A percentile compares a stretch with the other conserved stretches of the same genome.
phyloP scores from a whole-genome alignment of 768 basidiomycete species.

The Cubamyces lactineus region DNA sequence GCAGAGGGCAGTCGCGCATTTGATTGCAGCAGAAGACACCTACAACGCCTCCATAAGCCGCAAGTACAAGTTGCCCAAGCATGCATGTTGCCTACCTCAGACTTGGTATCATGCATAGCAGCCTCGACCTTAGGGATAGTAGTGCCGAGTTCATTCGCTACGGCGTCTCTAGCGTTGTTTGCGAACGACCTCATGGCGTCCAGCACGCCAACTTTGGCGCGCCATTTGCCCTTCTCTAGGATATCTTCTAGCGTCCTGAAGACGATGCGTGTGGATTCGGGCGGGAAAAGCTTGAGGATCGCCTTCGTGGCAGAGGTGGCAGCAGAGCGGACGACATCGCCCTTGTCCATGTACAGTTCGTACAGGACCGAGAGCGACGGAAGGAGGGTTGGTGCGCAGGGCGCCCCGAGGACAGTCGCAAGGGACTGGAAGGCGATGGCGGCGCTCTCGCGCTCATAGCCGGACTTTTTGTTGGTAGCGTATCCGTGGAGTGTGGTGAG shows the following conservation, averaged over 20 bases:
- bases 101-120: constrained; percentile 96
- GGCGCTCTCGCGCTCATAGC: constrained; percentile 86
- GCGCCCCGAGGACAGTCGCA: constrained; percentile 66
- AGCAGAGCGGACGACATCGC: constrained; percentile 84
- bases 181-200: constrained; percentile 83
- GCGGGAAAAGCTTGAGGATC: constrained; percentile 81
- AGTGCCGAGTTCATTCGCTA: constrained; percentile 81
- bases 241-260: constrained; percentile 73
- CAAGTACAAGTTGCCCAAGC: not conserved
- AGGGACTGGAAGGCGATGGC: constrained; percentile 81
- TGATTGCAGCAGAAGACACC: constrained; percentile 86
- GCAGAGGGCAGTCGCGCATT: constrained; percentile 89
- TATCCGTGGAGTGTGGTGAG: constrained; percentile 67
- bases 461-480: constrained; percentile 84
- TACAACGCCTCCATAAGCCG: constrained; percentile 34
- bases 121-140: constrained; percentile 85
- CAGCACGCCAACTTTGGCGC: constrained; percentile 89
- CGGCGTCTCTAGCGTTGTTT: constrained; percentile 65
- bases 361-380: constrained; percentile 76
- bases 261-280: constrained; percentile 73
- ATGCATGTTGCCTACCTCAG: constrained; percentile 59
- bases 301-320: constrained; percentile 81
- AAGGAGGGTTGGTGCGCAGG: constrained; percentile 74
- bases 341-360: constrained; percentile 91
- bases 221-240: constrained; percentile 89